Percentiles rank a stretch among this genome's conserved stretches.
Evolutionary conservation across 768 basidiomycete species (phyloP).

Genomic region (Macrolepiota dolichaula): DNA sequence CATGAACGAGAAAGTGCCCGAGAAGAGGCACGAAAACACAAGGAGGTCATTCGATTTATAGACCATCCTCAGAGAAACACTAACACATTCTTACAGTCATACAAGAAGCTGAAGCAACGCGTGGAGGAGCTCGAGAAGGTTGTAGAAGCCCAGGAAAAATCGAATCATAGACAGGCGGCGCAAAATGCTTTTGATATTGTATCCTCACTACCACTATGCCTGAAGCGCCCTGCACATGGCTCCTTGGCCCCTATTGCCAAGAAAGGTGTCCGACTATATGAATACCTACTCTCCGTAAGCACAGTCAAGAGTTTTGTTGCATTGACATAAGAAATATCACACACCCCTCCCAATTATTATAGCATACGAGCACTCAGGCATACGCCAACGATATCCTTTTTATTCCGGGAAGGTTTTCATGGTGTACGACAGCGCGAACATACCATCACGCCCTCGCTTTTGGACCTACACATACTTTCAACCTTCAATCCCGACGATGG

Average conservation of each 20-base stretch:
- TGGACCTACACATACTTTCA: neutral
- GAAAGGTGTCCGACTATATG: neutral
- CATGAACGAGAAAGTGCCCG: neutral
- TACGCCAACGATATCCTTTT: neutral
- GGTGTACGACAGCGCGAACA: neutral
- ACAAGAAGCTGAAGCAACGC: neutral
- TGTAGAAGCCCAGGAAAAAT: neutral
- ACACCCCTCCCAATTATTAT: too few species aligned
- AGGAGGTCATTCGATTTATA: neutral
- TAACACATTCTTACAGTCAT: neutral
- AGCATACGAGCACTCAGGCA: neutral
- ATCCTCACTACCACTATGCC: neutral
- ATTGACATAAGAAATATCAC: neutral
- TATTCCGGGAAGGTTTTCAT: neutral
- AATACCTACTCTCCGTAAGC: neutral
- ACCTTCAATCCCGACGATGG: neutral
- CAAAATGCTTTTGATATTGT: neutral
- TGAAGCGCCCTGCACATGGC: neutral
- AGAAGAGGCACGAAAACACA: neutral
- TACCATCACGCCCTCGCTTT: conserved; percentile 4
- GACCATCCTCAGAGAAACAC: neutral
- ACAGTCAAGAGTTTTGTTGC: neutral
- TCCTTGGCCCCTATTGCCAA: neutral
- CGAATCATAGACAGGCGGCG: neutral
- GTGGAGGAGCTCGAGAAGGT: neutral